Evolutionary conservation across 2,329 filamentous ascomycete genomes (phyloP).

Genomic region (Hypoxylon rubiginosum): DNA sequence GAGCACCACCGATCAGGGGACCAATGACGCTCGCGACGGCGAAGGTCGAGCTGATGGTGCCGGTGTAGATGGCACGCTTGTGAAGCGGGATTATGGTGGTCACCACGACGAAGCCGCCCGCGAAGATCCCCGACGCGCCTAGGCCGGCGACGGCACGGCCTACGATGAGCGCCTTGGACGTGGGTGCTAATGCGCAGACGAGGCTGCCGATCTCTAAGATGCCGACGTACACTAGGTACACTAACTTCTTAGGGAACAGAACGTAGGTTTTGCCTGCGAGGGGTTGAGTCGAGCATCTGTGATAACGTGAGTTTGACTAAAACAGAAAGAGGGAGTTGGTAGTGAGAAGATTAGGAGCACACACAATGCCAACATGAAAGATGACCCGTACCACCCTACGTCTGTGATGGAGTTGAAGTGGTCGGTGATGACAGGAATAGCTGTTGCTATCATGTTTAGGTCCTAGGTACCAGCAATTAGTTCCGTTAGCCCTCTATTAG

Average conservation of each 20-base stretch:
- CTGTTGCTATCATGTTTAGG: conserved; percentile 10
- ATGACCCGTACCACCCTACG: conserved; percentile 28
- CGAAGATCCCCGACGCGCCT: neutral
- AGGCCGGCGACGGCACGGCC: neutral
- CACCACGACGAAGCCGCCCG: neutral
- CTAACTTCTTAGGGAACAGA: neutral
- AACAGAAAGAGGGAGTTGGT: too few relatives aligned
- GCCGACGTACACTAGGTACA: neutral
- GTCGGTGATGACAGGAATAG: conserved; percentile 8
- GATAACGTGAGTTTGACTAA: too few relatives aligned
- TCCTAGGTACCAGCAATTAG: conserved; percentile 3
- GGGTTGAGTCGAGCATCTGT: too few relatives aligned
- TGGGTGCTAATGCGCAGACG: conserved; percentile 1
- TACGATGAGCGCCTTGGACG: neutral
- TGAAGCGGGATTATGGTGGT: neutral
- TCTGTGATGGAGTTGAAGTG: conserved; percentile 30
- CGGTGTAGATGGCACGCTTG: conserved; percentile 3
- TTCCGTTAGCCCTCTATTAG: too few relatives aligned
- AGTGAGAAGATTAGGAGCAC: too few relatives aligned
- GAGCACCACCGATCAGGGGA: neutral
- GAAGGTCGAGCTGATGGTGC: neutral
- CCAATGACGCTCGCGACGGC: neutral
- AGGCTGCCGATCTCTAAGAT: neutral
- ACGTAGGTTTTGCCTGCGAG: neutral
- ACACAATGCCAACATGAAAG: neutral